These are phyloP conservation scores for Globisporangium ultimum DNA, from an alignment of 352 stramenopile species.

Conservation along the genomic window DNA sequence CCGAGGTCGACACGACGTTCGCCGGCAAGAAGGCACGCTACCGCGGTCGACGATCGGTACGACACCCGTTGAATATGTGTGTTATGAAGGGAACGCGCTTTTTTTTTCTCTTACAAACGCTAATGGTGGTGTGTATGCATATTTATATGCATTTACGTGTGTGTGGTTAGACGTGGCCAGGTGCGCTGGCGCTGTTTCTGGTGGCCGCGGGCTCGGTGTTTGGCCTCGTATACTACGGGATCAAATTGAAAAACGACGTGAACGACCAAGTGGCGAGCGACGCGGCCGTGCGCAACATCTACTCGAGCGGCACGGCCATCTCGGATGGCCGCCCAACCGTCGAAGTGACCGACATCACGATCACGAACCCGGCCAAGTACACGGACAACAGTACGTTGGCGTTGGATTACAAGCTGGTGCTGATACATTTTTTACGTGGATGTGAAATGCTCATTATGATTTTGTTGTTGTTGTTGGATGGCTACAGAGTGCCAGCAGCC, in stretches of 20 bases:
- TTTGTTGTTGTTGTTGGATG: background rate
- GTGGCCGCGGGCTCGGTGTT: conserved; percentile 53
- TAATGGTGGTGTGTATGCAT: too few relatives aligned
- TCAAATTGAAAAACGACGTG: conserved; percentile 58
- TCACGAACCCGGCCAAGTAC: conserved; percentile 75
- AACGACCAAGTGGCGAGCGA: conserved; percentile 45
- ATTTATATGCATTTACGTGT: too few relatives aligned
- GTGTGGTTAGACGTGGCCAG: conserved; percentile 62
- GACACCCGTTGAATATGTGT: conserved; percentile 7
- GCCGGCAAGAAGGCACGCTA: conserved; percentile 75
- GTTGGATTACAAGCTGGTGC: conserved; percentile 1
- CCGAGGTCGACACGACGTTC: conserved; percentile 78
- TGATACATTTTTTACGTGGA: background rate
- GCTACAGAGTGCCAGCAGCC: conserved; percentile 65
- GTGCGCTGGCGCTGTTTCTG: conserved; percentile 60
- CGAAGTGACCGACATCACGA: conserved; percentile 37
- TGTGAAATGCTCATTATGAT: background rate
- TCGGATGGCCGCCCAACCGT: conserved; percentile 50
- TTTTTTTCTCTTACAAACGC: too few relatives aligned
- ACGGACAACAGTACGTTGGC: conserved; percentile 40
- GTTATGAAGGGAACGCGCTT: too few relatives aligned
- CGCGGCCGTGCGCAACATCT: conserved; percentile 44
- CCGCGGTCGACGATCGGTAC: conserved; percentile 61
- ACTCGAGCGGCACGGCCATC: conserved; percentile 60
- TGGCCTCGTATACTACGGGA: conserved; percentile 74